Conservation (phyloP, 1,284 basidiomycete species). For the Grifola frondosa region DNA sequence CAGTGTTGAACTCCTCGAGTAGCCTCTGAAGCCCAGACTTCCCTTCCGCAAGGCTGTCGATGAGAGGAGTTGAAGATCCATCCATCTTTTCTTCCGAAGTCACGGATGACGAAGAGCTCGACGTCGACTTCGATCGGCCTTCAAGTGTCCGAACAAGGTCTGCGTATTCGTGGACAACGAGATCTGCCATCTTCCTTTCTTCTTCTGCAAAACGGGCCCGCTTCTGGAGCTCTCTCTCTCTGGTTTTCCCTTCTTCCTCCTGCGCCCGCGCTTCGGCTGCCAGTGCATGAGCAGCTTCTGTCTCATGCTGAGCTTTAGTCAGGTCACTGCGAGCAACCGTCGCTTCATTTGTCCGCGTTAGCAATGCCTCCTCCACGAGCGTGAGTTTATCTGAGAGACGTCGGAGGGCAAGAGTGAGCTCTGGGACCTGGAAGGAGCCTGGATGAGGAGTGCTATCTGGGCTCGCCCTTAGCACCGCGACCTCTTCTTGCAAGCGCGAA, state of each 20-base stretch:
- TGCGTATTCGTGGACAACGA: slow-evolving; percentile 68
- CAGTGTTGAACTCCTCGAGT: slow-evolving; percentile 48
- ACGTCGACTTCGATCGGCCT: slow-evolving; percentile 35
- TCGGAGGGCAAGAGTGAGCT: slow-evolving; percentile 65
- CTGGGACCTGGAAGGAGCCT: slow-evolving; percentile 51
- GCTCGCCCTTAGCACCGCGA: slow-evolving; percentile 49
- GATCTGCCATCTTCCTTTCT: slow-evolving; percentile 58
- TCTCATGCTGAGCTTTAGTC: slow-evolving; percentile 40
- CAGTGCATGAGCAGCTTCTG: slow-evolving; percentile 52
- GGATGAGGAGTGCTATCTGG: slow-evolving; percentile 45
- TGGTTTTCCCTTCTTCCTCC: slow-evolving; percentile 49
- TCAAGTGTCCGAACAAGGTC: slow-evolving; percentile 64
- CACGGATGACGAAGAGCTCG: slow-evolving; percentile 15
- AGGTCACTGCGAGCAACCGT: slow-evolving; percentile 42
- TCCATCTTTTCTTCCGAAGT: slow-evolving; percentile 12
- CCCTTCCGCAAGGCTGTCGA: slow-evolving; percentile 46
- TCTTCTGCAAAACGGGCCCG: slow-evolving; percentile 50
- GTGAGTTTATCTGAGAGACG: slow-evolving; percentile 67
- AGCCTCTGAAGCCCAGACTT: slow-evolving; percentile 50
- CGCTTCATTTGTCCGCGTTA: slow-evolving; percentile 50
- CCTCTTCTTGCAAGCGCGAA: slow-evolving; percentile 49
- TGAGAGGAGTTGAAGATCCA: slow-evolving; percentile 31
- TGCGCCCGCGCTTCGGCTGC: slow-evolving; percentile 48
- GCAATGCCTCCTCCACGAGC: slow-evolving; percentile 52
- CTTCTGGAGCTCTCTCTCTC: slow-evolving; percentile 46